These are phyloP conservation scores for Rubus parviflorus DNA, from an alignment of 306 rosid genomes.

Conservation along the genomic window DNA sequence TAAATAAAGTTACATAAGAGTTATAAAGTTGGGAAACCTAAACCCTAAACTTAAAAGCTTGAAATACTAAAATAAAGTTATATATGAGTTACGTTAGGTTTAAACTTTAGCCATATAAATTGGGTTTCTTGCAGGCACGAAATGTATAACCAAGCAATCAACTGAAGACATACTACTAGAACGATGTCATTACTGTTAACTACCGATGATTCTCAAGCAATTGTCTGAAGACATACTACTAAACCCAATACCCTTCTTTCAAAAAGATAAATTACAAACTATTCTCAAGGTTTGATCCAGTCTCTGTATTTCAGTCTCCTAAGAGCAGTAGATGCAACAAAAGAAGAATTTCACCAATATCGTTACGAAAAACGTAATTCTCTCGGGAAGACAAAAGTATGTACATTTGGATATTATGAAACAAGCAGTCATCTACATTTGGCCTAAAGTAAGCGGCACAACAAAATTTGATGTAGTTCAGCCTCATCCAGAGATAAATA, in stretches of 20 bases:
- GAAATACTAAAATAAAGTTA: background rate
- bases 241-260: background rate
- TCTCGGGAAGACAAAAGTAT: background rate
- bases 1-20: too few relatives aligned
- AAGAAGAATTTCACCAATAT: background rate
- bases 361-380: background rate
- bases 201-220: background rate
- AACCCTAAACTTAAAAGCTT: background rate
- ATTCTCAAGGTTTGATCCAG: background rate
- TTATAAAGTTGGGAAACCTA: background rate
- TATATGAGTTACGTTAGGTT: background rate
- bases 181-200: background rate
- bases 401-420: background rate
- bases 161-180: background rate
- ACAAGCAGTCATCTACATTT: background rate
- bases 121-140: background rate
- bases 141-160: background rate
- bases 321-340: background rate
- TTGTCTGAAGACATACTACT: background rate
- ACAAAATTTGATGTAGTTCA: background rate
- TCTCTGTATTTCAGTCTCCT: background rate
- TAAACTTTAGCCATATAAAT: background rate
- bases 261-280: background rate
- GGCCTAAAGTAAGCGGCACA: background rate
- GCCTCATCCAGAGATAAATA: constrained; percentile 18